These are phyloP conservation scores for Rhodotorula sp. DNA, from an alignment of 1,284 basidiomycete genomes.

Conservation along the genomic window DNA sequence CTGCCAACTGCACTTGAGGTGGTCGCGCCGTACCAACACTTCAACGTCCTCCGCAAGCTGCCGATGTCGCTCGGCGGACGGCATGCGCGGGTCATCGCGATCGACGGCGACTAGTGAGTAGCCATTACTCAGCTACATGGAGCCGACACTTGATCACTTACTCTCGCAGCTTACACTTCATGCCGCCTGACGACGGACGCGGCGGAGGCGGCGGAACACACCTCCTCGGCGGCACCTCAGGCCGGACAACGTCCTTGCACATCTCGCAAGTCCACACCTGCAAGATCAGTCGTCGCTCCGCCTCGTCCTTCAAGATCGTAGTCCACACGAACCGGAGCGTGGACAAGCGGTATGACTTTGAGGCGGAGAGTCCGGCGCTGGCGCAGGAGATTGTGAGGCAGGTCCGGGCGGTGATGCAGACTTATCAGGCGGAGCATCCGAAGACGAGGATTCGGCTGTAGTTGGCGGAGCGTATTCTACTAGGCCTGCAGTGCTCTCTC, in stretches of 20 bases:
- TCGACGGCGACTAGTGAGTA: constrained; percentile 88
- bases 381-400: constrained; percentile 50
- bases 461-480: too few species aligned
- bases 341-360: constrained; percentile 91
- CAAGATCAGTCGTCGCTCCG: constrained; percentile 76
- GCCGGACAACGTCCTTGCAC: constrained; percentile 78
- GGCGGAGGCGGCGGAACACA: background rate
- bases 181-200: constrained; percentile 63
- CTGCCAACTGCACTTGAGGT: constrained; percentile 50
- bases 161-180: constrained; percentile 60
- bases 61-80: constrained; percentile 83
- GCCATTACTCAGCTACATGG: constrained; percentile 18
- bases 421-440: constrained; percentile 17
- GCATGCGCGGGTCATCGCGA: constrained; percentile 84
- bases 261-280: constrained; percentile 80
- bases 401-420: constrained; percentile 27
- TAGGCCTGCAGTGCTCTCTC: background rate
- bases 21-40: constrained; percentile 67
- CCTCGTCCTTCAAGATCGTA: constrained; percentile 79
- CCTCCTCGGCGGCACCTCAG: constrained; percentile 12
- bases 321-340: constrained; percentile 60
- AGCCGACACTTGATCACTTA: background rate
- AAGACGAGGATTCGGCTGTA: background rate
- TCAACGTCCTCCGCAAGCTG: constrained; percentile 88
- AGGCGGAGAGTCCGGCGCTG: constrained; percentile 76